Evolutionary conservation across 2,329 filamentous ascomycete species (phyloP), one percentile per base, ranked within the genome.

Genomic region (Colletotrichum sp.): DNA sequence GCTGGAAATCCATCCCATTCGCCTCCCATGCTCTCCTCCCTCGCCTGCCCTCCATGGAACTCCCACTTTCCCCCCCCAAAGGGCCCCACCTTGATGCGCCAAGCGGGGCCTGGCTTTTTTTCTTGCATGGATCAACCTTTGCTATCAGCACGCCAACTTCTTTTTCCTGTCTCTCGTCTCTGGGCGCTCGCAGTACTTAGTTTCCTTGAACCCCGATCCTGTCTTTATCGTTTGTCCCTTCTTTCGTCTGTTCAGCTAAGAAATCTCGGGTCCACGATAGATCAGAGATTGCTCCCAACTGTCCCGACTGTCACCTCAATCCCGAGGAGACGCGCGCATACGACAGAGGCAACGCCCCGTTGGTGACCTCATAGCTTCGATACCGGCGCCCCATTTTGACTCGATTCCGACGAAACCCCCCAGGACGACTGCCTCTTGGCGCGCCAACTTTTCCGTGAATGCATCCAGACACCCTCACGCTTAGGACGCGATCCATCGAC

Each of bases 401-500:
- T 28, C 39, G 19, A 36, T 25, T 39, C 32, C 70, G 25, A 44
- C 22, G 8, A 44, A 64, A 16, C 25, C 22, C 28, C 27, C 68
- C 60, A 74, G 65, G 48, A 59, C 65, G 22, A 55, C 39, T 32
- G 25, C 59, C 63, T 72, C 70, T 68, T 72, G 70, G 70, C 70
- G 68, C 64, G 25, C 44, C 30, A 48, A 72, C 63, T 60, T 36
- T 68, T 52, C 72, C 75, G 81, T 82, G 81, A 82, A 83, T 83
- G 82, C 81, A 82, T 83, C 81, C 76, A 79, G 74, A 79, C 76
- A 78, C 75, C 76, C 77, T 72, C 61, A 74, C 69, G 59, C 71
- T 77, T 68, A 72, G 77, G 75, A 71, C 77, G 75, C 79, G 80
- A 78, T 80, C 74, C 76, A 76, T 79, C 77, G 76, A 77, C 77